A percentile compares a stretch with the other conserved stretches of the same genome.
phyloP scores from a whole-genome alignment of 2,329 filamentous ascomycete species.

The Stagonosporopsis cucurbitacearum region DNA sequence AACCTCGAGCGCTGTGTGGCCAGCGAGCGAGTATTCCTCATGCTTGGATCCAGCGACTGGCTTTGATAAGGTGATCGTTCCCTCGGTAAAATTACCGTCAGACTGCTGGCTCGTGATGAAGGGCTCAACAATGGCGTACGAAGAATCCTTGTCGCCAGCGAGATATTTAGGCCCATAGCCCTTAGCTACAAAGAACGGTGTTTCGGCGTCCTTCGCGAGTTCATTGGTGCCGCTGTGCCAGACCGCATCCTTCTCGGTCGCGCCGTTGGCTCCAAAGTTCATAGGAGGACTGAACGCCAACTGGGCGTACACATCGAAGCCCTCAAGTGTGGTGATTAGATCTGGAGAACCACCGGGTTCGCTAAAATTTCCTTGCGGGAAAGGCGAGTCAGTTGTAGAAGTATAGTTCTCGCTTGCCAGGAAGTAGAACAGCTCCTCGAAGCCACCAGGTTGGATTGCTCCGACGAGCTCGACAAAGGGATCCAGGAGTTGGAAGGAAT shows the following conservation, averaged over 20 bases:
- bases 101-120: conserved; percentile 52
- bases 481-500: conserved; percentile 58
- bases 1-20: conserved; percentile 50
- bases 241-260: conserved; percentile 39
- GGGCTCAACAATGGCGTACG: conserved; percentile 55
- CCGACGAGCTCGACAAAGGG: conserved; percentile 58
- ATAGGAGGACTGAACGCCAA: conserved; percentile 50
- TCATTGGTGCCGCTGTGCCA: conserved; percentile 52
- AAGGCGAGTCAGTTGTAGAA: conserved; percentile 47
- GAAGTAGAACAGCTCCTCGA: conserved; percentile 56
- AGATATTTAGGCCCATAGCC: conserved; percentile 57
- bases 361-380: conserved; percentile 37
- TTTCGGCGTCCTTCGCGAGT: conserved; percentile 38
- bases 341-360: conserved; percentile 38
- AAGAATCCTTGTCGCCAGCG: conserved; percentile 35
- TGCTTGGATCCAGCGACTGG: conserved; percentile 27
- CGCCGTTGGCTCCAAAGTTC: conserved; percentile 51
- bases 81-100: conserved; percentile 53
- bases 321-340: conserved; percentile 46
- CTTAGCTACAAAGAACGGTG: conserved; percentile 55
- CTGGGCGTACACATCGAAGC: conserved; percentile 55
- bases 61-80: conserved; percentile 52
- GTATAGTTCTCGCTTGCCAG: conserved; percentile 47
- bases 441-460: conserved; percentile 56
- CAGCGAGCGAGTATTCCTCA: conserved; percentile 31